Evolutionary conservation across 1,139 yeast genomes (phyloP), one percentile per base, ranked within the genome.

Genomic region (Diutina mesorugosa): DNA sequence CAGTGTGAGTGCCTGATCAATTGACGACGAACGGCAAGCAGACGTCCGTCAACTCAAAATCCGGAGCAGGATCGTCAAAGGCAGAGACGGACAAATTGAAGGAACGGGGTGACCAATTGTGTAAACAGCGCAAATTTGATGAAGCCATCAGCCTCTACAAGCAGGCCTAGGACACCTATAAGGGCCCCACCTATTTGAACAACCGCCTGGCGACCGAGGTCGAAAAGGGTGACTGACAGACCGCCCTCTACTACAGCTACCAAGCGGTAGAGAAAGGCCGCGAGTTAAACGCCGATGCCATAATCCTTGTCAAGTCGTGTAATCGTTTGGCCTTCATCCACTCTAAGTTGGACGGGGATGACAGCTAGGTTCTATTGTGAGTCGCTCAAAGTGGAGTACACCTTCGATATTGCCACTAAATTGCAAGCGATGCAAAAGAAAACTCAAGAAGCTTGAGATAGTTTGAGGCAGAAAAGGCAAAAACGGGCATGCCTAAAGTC

Each of bases 171-270:
- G 87, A 85, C 53, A 70, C 84, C 45, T 74, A 78, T 72, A 80
- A 85, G 67, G 99, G 95, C 67, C 89, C 91, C 66, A 93, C 99
- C 1, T 95, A 87, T 70, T 78, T 95, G 69, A 95, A 93, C 76
- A 95, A 95, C 77, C 84, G 95, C 67, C 95, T 99, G 46, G 99
- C 99, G 57, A 99, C 99, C 38, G 97, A 93, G 72, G 93, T 73
- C 66, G 99, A 95, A 73, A 90, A 91, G 71, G 97, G 95, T 59
- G 97, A 90, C 66, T 89, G 81, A 65, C 95, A 90, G 59, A 73
- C 84, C n/a, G 91, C 97, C 47, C 87, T 93, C 62, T 72, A 78
- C 58, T 88, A 98, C 6, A 87, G 97, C 71, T 74, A 82, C 63
- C 73, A 75, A 58, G 98, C 99, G 18, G 80, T 93, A 60, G 97